phyloP scores from a whole-genome alignment of 805 yeast species.

The Ogataea sp. region DNA sequence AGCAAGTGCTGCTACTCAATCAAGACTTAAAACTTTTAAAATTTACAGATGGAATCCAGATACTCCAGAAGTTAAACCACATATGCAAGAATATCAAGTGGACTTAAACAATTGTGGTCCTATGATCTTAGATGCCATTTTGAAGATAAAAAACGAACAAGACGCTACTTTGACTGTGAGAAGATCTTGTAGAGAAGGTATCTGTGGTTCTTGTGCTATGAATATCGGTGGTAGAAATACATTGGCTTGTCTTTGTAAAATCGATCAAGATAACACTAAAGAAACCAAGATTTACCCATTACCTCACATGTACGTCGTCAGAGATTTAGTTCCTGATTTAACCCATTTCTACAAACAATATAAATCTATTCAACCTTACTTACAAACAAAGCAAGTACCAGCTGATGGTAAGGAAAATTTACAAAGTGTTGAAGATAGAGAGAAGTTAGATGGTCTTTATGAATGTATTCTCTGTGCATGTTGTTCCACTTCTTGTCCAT shows the following conservation, averaged over 20 bases:
- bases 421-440: conserved; percentile 88
- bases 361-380: conserved; percentile 94
- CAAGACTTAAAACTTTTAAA: conserved; percentile 74
- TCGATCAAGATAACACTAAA: conserved; percentile 70
- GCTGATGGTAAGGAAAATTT: conserved; percentile 89
- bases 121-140: conserved; percentile 91
- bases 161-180: conserved; percentile 94
- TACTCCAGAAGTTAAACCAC: conserved; percentile 86
- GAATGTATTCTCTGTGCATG: conserved; percentile 98
- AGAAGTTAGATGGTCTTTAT: conserved; percentile 92
- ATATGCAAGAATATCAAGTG: conserved; percentile 71
- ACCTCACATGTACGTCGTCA: conserved; percentile 97
- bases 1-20: conserved; percentile 52
- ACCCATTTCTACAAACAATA: conserved; percentile 98
- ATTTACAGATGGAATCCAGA: conserved; percentile 99
- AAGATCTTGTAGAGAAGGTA: conserved; percentile 98
- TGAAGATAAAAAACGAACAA: conserved; percentile 94
- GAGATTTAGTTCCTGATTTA: conserved; percentile 95
- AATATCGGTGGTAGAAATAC: conserved; percentile 97
- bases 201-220: conserved; percentile 99
- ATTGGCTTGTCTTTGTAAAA: conserved; percentile 91
- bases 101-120: conserved; percentile 94
- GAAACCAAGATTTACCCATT: conserved; percentile 88
- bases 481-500: conserved; percentile 98
- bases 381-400: conserved; percentile 76